Evolutionary conservation across 257 asterid species (phyloP), one percentile per base, ranked within the genome.

Genomic region (Nemophila menziesii): DNA sequence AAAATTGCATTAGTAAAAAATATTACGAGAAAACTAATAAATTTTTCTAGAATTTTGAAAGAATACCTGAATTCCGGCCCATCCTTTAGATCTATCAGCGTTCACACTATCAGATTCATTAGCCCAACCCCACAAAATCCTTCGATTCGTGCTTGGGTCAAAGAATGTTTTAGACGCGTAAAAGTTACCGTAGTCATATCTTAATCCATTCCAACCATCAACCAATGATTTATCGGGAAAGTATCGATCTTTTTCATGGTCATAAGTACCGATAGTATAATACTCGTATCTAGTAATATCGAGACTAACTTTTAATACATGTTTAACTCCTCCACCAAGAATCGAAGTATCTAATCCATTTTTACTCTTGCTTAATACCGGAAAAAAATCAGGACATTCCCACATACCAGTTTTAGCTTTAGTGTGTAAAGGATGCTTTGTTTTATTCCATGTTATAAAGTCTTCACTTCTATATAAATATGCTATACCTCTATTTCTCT

Each of bases 341-440:
- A n/a, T 67, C 4, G 83, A 70, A 1, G 86, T 56, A 5, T 80
- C 84, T 44, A 77, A 39, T 3, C 92, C 92, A 0, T 63, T 27
- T 3, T 6, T 13, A 5, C 79, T 58, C 0, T 23, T 4, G 22
- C 54, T 23, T 0, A 75, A 26, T 0, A 86, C 77, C 0, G 93
- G 92, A 5, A 45, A 86, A 49, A 86, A 76, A 49, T 81, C 94
- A 0, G 92, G 92, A 11, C 96, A 86, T 19, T 86, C 94, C 79
- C 78, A 86, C 10, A 73, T 75, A 1, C 92, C 93, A 0, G 82
- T 74, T 2, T 67, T 55, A 0, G 20, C 33, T 0, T 13, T 22
- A 0, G 72, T 18, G 36, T 86, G 96, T 40, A 86, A 26, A 0
- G 75, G 78, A 16, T 71, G 57, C 18, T 68, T 17, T 4, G 72